Evolutionary conservation across 2,329 filamentous ascomycete species (phyloP), one percentile per base, ranked within the genome.

Genomic region (Lizonia empirigonia): DNA sequence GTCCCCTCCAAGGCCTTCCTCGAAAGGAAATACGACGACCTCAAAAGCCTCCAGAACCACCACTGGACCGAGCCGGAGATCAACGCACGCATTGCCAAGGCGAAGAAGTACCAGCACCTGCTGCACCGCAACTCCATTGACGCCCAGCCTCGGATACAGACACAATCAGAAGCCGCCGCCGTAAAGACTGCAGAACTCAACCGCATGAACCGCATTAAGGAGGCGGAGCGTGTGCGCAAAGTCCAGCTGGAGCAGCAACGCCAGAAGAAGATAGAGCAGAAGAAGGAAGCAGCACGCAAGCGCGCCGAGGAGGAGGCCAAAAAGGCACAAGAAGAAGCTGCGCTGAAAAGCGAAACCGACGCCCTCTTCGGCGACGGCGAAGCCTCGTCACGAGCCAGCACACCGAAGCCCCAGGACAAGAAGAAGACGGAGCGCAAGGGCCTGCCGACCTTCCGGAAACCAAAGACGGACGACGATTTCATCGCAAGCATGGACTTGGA

Each of bases 391-490:
- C 12, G 76, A 19, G 64, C 60, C 77, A 61, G 41, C 13, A 69
- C 67, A 5, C 67, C 67, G 46, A 84, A 82, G 72, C 74, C 75
- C 53, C 70, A 72, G 58, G 71, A 73, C 56, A 80, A 81, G 55
- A 80, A 85, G 60, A 84, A 82, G 74, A 71, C 74, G 33, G 76
- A 77, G 62, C 68, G 73, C 51, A 81, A 81, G 27, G 81, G 82
- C 1, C 69, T 83, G 58, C 85, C 85, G 10, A 88, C 91, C 39
- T 89, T 93, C 67, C 86, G 80, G 61, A 82, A 89, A 75, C 86
- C 88, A 23, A 83, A 91, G 50, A 88, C 89, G 79, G 92, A 96
- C 56, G 94, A 97, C 68, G 94, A 97, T 68, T 88, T 97, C 48
- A 93, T 97, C 72, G 91, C 88, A 1, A 83, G 86, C 20, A 78